Evolutionary conservation across 2,329 filamentous ascomycete genomes (phyloP), one percentile per base, ranked within the genome.

Genomic region (Fusarium udum): DNA sequence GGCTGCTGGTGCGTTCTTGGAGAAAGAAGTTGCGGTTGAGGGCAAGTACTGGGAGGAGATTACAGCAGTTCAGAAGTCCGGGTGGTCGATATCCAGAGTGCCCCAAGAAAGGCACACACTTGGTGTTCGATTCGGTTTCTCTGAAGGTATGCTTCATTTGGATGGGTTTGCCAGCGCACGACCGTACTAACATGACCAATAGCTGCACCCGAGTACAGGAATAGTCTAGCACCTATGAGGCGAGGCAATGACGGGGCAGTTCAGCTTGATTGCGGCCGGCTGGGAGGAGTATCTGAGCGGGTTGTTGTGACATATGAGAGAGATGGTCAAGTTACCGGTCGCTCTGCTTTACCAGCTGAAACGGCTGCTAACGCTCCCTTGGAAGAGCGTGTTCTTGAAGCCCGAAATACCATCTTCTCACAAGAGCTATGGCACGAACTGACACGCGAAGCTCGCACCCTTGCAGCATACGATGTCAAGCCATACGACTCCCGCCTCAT

Each of bases 371-470:
- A 92, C 42, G 74, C 76, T 12, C 79, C 78, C 3, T 84, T 95
- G 14, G 90, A 94, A 73, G 86, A 90, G 36, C 87, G 91, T 15
- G 93, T 97, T 37, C 88, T 92, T 24, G 89, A 93, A 75, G 92
- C 93, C 6, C 88, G 93, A 64, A 92, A 96, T 80, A 94, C 92
- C 56, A 87, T 95, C 26, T 95, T 93, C 76, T 91, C 93, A 34
- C 92, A 95, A 78, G 96, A 99, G 79, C 84, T 99, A 4, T 98
- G 95, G 88, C 91, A 97, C 75, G 96, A 99, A 82, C 86, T 98
- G 67, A 91, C 92, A 59, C 89, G 94, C 24, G 96, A 99, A 82
- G 91, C 93, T 1, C 92, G 95, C 22, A 87, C 87, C 1, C 85
- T 97, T 28, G 87, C 92, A 7, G 90, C 91, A 16, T 91, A 93